These are phyloP conservation scores for Letharia lupina DNA, from an alignment of 495 filamentous ascomycete species.

Conservation along the genomic window DNA sequence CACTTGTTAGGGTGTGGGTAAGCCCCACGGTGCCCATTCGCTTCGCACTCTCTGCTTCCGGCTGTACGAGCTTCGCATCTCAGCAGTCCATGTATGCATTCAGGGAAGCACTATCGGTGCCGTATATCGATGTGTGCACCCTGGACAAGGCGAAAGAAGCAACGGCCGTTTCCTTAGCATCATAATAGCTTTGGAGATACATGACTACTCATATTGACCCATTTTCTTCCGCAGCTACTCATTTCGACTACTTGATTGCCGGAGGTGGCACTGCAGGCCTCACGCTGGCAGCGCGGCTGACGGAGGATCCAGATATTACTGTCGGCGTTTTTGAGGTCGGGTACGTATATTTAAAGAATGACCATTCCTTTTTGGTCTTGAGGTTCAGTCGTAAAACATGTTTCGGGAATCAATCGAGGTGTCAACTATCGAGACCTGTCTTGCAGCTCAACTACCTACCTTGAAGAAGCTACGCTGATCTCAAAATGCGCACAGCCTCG, in stretches of 20 bases:
- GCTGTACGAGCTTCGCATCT: background rate
- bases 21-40: background rate
- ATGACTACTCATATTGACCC: conserved; percentile 14
- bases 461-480: too few species aligned
- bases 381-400: too few species aligned
- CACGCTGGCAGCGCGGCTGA: conserved; percentile 37
- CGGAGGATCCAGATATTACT: conserved; percentile 36
- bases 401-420: too few species aligned
- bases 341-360: too few species aligned
- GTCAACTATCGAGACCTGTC: too few species aligned
- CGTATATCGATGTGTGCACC: background rate
- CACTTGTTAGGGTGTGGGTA: background rate
- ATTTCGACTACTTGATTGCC: conserved; percentile 30
- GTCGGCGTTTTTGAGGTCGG: conserved; percentile 51
- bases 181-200: background rate
- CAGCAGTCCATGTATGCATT: background rate
- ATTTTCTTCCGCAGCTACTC: conserved; percentile 8
- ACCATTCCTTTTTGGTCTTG: too few species aligned
- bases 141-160: background rate
- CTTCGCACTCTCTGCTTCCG: background rate
- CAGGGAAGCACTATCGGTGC: background rate
- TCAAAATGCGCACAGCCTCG: conserved; percentile 8
- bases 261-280: conserved; percentile 36
- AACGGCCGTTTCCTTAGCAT: background rate
- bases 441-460: too few species aligned